Conservation (phyloP, 2,329 filamentous ascomycete species). For the Stemphylium vesicarium region DNA sequence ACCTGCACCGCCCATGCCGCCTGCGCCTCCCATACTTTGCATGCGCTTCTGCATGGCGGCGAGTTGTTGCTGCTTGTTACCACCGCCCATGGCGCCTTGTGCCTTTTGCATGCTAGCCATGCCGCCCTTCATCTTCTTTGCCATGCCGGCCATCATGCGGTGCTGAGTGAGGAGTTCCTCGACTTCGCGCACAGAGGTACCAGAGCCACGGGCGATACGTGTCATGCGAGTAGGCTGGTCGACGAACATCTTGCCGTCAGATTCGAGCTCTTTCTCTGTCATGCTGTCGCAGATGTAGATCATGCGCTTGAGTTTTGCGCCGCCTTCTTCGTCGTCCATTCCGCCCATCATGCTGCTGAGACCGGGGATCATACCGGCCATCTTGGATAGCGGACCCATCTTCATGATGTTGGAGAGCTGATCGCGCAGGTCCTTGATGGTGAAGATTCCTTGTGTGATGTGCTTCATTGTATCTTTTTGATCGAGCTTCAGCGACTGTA, state of each 20-base stretch:
- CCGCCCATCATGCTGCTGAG: conserved; percentile 92
- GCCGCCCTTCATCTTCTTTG: conserved; percentile 97
- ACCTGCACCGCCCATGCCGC: conserved; percentile 63
- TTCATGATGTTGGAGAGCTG: conserved; percentile 99
- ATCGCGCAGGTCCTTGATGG: conserved; percentile 89
- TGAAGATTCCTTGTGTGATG: conserved; percentile 95
- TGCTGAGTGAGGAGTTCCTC: conserved; percentile 98
- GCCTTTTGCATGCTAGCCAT: conserved; percentile 98
- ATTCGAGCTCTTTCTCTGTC: conserved; percentile 94
- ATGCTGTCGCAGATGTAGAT: conserved; percentile 99
- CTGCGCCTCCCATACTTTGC: conserved; percentile 85
- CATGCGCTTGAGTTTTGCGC: conserved; percentile 93
- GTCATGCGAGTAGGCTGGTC: conserved; percentile 94
- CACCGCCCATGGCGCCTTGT: conserved; percentile 87
- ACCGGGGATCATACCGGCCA: conserved; percentile 98
- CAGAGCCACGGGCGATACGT: conserved; percentile 85
- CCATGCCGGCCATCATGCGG: conserved; percentile 98
- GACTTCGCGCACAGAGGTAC: conserved; percentile 89
- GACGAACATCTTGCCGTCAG: conserved; percentile 91
- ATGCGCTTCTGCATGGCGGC: conserved; percentile 97
- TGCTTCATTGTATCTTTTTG: conserved; percentile 99
- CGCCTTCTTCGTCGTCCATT: conserved; percentile 97
- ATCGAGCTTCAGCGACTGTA: conserved; percentile 92
- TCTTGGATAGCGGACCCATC: conserved; percentile 96
- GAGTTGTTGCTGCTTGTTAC: conserved; percentile 90